Base-by-base conservation (phyloP, 1,284 basidiomycete species). In the Chondrostereum purpureum region DNA sequence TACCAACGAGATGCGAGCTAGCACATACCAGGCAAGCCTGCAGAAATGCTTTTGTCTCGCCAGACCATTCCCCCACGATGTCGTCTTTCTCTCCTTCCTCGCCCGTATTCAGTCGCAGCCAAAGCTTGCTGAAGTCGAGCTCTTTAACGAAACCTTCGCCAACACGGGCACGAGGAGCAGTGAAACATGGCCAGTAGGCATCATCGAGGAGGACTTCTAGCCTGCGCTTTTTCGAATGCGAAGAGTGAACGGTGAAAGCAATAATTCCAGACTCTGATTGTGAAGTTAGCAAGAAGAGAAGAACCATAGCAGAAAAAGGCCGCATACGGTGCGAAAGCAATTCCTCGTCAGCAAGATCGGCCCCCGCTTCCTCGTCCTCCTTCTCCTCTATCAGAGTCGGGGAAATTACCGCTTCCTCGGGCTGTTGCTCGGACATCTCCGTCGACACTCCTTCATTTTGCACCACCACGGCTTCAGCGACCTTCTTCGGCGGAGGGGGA, bases 81-180 rank as follows among this genome's bases (percentile, higher is more conserved):
- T 90, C 83, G 52, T 94, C 92, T 58, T 83, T 88, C 27, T 86
- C 83, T 21, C 79, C 81, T 52, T 94, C 89, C 23, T 85, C 80
- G 13, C 80, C 81, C 49, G 82, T 84, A 58, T 95, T 94, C 55
- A 95, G 68, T 39, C 90, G 75, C 43, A 98, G 66, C 82, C 88
- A 92, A 41, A 95, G 80, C 44, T 83, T 77, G 42, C 90, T 82
- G 62, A 94, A 97, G 61, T 97, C 93, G 39, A 98, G 78, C 63
- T 99, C 96, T 60, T 93, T 92, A 58, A 99, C 71, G 59, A 98
- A 92, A 24, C 88, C 91, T 69, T 99, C 96, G 34, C 94, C 94
- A 31, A 97, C 87, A 50, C 85, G 78, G 4, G 94, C 75, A 50
- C 80, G 84, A 37, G 77, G 66, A 0, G 95, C 96, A 46, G 78